These are phyloP conservation scores for Seiridium unicorne DNA, from an alignment of 2,329 filamentous ascomycete species.

Conservation along the genomic window DNA sequence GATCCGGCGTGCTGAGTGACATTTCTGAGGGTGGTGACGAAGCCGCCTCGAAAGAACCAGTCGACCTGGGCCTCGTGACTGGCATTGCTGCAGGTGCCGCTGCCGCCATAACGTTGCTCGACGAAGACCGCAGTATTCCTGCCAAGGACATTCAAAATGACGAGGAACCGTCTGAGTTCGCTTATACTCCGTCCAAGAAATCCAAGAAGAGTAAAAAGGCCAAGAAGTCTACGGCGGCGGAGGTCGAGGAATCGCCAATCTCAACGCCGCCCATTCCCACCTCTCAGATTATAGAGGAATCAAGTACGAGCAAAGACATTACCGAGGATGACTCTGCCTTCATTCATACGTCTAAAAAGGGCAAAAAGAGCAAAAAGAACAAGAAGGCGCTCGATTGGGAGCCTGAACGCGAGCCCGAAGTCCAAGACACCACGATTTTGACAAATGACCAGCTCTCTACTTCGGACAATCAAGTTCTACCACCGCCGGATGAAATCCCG, in stretches of 20 bases:
- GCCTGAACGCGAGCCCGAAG: conserved; percentile 1
- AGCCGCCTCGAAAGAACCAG: background rate
- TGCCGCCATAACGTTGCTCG: background rate
- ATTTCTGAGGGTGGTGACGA: background rate
- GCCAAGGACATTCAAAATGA: background rate
- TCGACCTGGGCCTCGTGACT: background rate
- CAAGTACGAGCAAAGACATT: background rate
- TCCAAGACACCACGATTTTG: background rate
- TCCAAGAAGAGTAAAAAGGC: conserved; percentile 34
- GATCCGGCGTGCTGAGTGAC: conserved; percentile 9
- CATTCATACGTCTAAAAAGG: conserved; percentile 30
- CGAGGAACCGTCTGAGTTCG: conserved; percentile 7
- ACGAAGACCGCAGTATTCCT: background rate
- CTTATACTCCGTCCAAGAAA: conserved; percentile 30
- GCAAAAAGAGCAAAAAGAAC: conserved; percentile 29
- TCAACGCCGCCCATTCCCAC: background rate
- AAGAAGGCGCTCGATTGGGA: conserved; percentile 17
- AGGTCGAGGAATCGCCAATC: conserved; percentile 17
- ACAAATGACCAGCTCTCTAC: background rate
- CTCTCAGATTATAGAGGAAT: conserved; percentile 5
- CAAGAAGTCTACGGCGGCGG: conserved; percentile 18
- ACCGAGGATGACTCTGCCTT: background rate
- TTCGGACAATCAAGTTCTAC: background rate
- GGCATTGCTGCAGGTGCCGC: background rate
- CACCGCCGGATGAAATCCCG: conserved; percentile 1